A percentile compares a stretch with the other conserved stretches of the same genome.
Evolutionary conservation across 176 grass and related monocot species (phyloP).

Genomic region (Hordeum vulgare): DNA sequence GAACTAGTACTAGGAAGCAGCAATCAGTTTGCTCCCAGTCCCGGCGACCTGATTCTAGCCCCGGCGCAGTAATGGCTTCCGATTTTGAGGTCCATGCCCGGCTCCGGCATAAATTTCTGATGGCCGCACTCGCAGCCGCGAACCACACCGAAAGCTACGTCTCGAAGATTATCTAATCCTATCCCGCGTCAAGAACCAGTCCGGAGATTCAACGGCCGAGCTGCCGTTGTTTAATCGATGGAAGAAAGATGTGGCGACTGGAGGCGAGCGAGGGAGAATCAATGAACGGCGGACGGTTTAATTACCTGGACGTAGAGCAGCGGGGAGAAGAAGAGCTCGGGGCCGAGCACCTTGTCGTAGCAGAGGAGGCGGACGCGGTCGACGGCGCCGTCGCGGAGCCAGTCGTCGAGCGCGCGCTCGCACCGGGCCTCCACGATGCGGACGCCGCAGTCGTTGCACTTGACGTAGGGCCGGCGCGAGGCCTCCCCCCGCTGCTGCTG

Average conservation of each 20-base stretch:
- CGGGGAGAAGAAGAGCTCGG: slow-evolving; percentile 80
- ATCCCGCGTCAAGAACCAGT: background rate
- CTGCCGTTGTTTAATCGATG: background rate
- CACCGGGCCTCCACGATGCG: slow-evolving; percentile 83
- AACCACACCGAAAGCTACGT: slow-evolving; percentile 23
- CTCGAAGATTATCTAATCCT: background rate
- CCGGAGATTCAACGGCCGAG: background rate
- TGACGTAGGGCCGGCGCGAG: slow-evolving; percentile 44
- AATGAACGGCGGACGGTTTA: background rate
- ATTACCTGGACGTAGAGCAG: slow-evolving; percentile 79
- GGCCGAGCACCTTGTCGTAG: slow-evolving; percentile 78
- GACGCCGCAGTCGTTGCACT: slow-evolving; percentile 94
- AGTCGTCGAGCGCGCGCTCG: slow-evolving; percentile 40
- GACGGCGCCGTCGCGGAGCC: slow-evolving; percentile 36
- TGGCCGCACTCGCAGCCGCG: background rate
- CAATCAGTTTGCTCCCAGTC: background rate
- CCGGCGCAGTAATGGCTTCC: background rate
- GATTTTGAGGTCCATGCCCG: background rate
- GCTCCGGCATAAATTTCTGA: slow-evolving; percentile 1
- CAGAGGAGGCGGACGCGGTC: slow-evolving; percentile 37
- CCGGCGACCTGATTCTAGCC: background rate
- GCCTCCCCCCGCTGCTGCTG: background rate
- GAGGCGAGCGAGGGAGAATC: no score
- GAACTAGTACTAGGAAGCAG: background rate
- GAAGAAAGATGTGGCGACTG: background rate